Evolutionary conservation across 2,329 filamentous ascomycete species (phyloP).

Genomic region (Scedosporium apiospermum): DNA sequence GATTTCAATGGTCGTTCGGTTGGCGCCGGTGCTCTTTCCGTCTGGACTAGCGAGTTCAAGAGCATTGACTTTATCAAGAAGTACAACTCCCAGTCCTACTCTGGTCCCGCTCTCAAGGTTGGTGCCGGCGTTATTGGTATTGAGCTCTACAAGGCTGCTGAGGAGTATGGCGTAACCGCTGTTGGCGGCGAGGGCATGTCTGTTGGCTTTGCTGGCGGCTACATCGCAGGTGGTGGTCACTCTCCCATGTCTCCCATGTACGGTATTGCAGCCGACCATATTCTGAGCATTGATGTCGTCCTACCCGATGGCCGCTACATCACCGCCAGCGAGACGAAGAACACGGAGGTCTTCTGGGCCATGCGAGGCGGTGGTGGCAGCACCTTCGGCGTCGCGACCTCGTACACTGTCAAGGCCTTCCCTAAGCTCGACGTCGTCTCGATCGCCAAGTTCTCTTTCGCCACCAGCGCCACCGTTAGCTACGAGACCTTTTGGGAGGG

Average conservation of each 20-base stretch:
- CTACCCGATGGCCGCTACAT: slow-evolving; percentile 34
- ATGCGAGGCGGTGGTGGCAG: slow-evolving; percentile 40
- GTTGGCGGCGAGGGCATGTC: slow-evolving; percentile 44
- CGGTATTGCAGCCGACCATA: slow-evolving; percentile 43
- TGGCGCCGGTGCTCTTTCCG: slow-evolving; percentile 23
- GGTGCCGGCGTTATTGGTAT: slow-evolving; percentile 43
- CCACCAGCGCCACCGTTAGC: slow-evolving; percentile 22
- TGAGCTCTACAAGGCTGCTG: slow-evolving; percentile 41
- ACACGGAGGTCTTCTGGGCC: slow-evolving; percentile 40
- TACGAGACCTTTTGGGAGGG: slow-evolving; percentile 37
- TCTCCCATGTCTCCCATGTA: slow-evolving; percentile 40
- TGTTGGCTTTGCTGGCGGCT: slow-evolving; percentile 52
- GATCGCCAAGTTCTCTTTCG: slow-evolving; percentile 26
- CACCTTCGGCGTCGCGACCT: slow-evolving; percentile 47
- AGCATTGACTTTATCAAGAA: slow-evolving; percentile 14
- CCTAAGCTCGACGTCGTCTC: slow-evolving; percentile 31
- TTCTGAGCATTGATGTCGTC: slow-evolving; percentile 37
- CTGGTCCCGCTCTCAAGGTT: slow-evolving; percentile 41
- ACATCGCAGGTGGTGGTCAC: slow-evolving; percentile 51
- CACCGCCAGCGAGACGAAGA: slow-evolving; percentile 26
- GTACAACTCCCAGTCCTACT: slow-evolving; percentile 19
- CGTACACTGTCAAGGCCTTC: slow-evolving; percentile 43
- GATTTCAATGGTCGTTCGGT: slow-evolving; percentile 25
- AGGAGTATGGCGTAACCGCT: slow-evolving; percentile 33
- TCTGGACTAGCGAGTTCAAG: slow-evolving; percentile 32